Evolutionary conservation across 257 asterid genomes (phyloP), one percentile per base, ranked within the genome.

Genomic region (Catharanthus roseus): DNA sequence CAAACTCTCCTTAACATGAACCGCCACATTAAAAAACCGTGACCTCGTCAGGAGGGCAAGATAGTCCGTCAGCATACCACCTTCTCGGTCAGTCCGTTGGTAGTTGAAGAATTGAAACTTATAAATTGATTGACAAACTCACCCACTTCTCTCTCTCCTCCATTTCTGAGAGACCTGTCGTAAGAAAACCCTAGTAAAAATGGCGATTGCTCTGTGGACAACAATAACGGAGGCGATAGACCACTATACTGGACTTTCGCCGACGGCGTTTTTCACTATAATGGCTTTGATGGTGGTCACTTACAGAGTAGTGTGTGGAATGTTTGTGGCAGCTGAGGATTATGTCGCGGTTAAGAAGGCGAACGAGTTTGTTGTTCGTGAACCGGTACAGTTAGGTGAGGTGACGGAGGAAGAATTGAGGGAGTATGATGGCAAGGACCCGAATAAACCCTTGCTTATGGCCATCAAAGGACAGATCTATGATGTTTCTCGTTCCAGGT

Each of bases 401-500:
- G 84, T 89, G 33, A 83, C 95, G 15, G 96, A 84, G 75, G 97
- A 83, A 29, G 92, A 89, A 44, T 72, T 93, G 63, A 77, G 83
- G 67, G 92, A 90, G 1, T 93, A 84, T 55, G 95, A 89, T 55
- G 98, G 98, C 57, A 81, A 91, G 68, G 98, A 93, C 61, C 85
- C 92, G 11, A 34, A 69, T 51, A 89, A 86, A 79, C 97, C 98
- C 55, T 80, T 93, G 71, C 90, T 93, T 77, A 91, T 93, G 91
- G 93, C 97, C 28, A 89, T 90, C 74, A 93, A 86, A 78, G 96
- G 92, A 50, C 92, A 90, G 84, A 91, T 93, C 88, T 93, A 89
- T 36, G 96, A 90, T 41, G 97, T 93, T 38, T 90, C 98, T 26
- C 92, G 91, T 56, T 93, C 97, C 41, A 86, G 96, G 97, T 92